Percentiles rank a stretch among this genome's conserved stretches.
Conservation (phyloP, 345 rosid genomes). For the Erodium maritimum region DNA sequence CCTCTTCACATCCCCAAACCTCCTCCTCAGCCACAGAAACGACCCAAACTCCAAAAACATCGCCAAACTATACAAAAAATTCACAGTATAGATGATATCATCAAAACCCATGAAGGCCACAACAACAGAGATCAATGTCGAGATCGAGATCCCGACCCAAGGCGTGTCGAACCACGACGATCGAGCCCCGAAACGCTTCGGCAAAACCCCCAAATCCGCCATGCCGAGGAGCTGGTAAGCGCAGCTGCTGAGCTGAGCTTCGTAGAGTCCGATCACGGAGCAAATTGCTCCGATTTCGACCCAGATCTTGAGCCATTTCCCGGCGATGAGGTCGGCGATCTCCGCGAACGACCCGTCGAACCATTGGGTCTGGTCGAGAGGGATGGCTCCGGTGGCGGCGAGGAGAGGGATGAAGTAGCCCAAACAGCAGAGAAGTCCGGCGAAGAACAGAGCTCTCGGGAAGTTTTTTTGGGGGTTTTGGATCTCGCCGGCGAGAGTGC, state of each 20-base stretch:
- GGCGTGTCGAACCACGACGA: constrained; percentile 68
- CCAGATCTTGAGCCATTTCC: constrained; percentile 57
- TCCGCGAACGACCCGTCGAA: constrained; percentile 54
- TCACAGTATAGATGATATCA: constrained; percentile 49
- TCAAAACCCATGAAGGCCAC: constrained; percentile 43
- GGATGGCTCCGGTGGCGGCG: constrained; percentile 50
- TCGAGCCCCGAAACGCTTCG: constrained; percentile 32
- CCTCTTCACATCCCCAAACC: constrained; percentile 36
- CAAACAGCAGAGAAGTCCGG: constrained; percentile 66
- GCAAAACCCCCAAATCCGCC: constrained; percentile 61
- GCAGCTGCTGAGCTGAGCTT: constrained; percentile 55
- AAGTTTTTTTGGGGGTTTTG: constrained; percentile 57
- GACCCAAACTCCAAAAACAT: constrained; percentile 67
- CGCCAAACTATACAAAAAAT: constrained; percentile 64
- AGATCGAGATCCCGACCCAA: constrained; percentile 56
- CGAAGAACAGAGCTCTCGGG: constrained; percentile 49
- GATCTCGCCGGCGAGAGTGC: constrained; percentile 82
- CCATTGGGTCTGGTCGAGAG: constrained; percentile 35
- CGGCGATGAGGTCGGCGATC: constrained; percentile 44
- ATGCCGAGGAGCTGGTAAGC: constrained; percentile 65
- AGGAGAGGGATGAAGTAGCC: constrained; percentile 72
- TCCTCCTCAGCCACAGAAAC: constrained; percentile 52
- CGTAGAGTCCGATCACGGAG: constrained; percentile 36
- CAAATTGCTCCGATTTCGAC: constrained; percentile 50
- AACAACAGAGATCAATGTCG: constrained; percentile 36